Evolutionary conservation across 1,284 basidiomycete species (phyloP), one percentile per base, ranked within the genome.

Genomic region (Volvariella surrecta): DNA sequence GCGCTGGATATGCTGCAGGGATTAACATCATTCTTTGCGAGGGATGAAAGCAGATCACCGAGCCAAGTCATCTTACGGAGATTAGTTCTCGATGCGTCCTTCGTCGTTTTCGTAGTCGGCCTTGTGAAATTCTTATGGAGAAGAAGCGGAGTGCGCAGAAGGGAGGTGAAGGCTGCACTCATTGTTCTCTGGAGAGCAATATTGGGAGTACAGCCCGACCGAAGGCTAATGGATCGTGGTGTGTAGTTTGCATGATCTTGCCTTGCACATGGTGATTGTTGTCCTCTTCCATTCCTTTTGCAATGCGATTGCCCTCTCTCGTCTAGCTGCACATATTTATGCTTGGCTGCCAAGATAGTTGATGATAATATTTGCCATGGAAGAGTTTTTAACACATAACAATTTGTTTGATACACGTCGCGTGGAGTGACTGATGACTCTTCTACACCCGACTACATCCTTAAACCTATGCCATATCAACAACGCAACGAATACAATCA

Each of bases 401-500:
- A 28, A 6, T 35, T 35, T 35, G n/a, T 35, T 35, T 35, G 34
- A 35, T 35, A 35, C 24, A 28, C 6, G 24, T 28, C 24, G 24
- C 11, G 24, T 11, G n/a, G n/a, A n/a, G n/a, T n/a, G n/a, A n/a
- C 6, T 28, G 11, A 28, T 11, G 11, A 28, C 24, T 28, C 11
- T 28, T 28, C 11, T 11, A 28, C 11, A 28, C 24, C 11, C 24
- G 11, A 11, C 6, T 11, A 6, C 6, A 28, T 28, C 11, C 11
- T 11, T 28, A 6, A 28, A 37, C 46, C 58, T 55, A 70, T 43
- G 69, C 62, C 86, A 89, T 88, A 57, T 88, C 78, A 32, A 89
- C 85, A 18, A 95, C 84, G 52, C 92, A 94, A 52, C 93, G 85
- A 56, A 97, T 94, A 60, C 94, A 97, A 48, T 92, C 79, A 19